phyloP scores from a whole-genome alignment of 176 grass and related monocot genomes.

The Tillandsia fasciculata region DNA sequence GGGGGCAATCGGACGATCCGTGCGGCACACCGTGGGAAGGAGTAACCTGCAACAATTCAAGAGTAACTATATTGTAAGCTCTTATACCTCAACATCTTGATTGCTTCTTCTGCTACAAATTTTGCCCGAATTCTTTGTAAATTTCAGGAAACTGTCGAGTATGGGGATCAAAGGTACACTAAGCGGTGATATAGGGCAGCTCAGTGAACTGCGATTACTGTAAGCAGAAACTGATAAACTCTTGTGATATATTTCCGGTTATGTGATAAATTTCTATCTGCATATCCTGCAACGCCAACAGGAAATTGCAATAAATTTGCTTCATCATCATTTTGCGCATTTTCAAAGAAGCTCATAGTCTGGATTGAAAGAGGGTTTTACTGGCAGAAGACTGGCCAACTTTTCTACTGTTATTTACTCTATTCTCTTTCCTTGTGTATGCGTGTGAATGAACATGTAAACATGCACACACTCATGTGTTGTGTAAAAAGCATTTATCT shows the following conservation, averaged over 20 bases:
- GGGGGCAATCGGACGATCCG: slow-evolving; percentile 67
- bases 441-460: not conserved
- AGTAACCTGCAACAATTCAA: slow-evolving; percentile 38
- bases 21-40: slow-evolving; percentile 83
- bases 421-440: not conserved
- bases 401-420: slow-evolving; percentile 15
- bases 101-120: not conserved
- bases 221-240: slow-evolving; percentile 29
- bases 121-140: not conserved
- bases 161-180: slow-evolving; percentile 72
- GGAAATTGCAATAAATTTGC: not conserved
- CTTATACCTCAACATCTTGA: not conserved
- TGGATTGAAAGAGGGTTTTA: not conserved
- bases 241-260: not conserved
- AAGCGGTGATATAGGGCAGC: slow-evolving; percentile 60
- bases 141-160: slow-evolving; percentile 69
- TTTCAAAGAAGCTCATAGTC: not conserved
- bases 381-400: not conserved
- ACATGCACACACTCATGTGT: not conserved
- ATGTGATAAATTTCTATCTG: not conserved
- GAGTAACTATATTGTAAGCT: slow-evolving; percentile 64
- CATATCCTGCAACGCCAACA: not conserved
- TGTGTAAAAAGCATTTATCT: not conserved
- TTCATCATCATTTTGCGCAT: not conserved
- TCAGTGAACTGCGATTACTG: slow-evolving; percentile 53